These are phyloP conservation scores for Cladosporium colombiae DNA, from an alignment of 2,329 filamentous ascomycete genomes.

Conservation along the genomic window DNA sequence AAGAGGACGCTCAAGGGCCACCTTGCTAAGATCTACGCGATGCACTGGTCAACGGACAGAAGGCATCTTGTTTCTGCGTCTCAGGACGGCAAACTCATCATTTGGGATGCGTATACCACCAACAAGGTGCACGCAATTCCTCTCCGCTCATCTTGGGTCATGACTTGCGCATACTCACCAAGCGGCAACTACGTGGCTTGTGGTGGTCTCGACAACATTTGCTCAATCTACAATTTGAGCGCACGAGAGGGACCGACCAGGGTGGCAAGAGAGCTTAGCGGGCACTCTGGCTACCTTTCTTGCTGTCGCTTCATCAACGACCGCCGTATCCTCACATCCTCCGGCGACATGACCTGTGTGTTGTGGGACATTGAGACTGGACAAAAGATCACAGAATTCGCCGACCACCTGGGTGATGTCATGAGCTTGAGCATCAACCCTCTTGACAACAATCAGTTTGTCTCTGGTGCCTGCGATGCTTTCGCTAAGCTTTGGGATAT, in stretches of 20 bases:
- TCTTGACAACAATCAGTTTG: conserved; percentile 98
- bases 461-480: conserved; percentile 97
- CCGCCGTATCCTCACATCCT: conserved; percentile 94
- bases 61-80: conserved; percentile 96
- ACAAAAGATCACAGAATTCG: conserved; percentile 95
- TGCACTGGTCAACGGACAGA: conserved; percentile 99
- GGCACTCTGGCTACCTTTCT: conserved; percentile 94
- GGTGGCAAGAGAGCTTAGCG: conserved; percentile 91
- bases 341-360: conserved; percentile 99
- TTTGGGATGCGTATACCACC: conserved; percentile 99
- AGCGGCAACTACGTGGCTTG: conserved; percentile 98
- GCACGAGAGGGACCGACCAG: conserved; percentile 95
- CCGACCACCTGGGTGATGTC: conserved; percentile 95
- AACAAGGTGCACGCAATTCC: conserved; percentile 99
- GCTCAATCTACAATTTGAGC: conserved; percentile 98
- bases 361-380: conserved; percentile 99
- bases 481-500: conserved; percentile 99
- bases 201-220: conserved; percentile 98
- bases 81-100: conserved; percentile 98
- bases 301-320: conserved; percentile 99
- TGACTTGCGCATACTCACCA: conserved; percentile 98
- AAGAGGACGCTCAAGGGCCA: conserved; percentile 97
- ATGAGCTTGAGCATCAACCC: conserved; percentile 99
- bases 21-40: conserved; percentile 98
- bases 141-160: conserved; percentile 96